These are phyloP conservation scores for Krasilnikovozyma curviuscula DNA, from an alignment of 768 basidiomycete genomes.

Conservation along the genomic window DNA sequence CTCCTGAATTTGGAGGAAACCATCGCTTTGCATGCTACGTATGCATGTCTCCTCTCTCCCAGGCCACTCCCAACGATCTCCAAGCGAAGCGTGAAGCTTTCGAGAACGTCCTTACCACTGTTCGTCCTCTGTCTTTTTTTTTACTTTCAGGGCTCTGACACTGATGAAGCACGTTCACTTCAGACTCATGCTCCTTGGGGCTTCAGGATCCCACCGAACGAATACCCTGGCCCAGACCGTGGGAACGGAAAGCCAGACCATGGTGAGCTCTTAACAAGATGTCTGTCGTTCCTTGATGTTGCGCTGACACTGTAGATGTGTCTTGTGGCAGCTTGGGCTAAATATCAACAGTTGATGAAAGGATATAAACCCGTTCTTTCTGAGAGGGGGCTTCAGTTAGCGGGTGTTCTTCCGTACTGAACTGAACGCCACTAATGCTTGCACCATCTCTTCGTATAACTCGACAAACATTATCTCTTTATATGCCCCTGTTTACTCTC, in stretches of 20 bases:
- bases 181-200: constrained; percentile 6
- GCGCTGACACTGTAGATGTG: no score
- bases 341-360: background rate
- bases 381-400: constrained; percentile 1
- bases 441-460: no score
- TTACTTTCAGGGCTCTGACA: no score
- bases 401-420: no score
- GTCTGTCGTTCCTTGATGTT: no score
- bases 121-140: background rate
- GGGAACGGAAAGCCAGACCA: background rate
- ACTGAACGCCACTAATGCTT: no score
- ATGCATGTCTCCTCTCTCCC: constrained; percentile 6
- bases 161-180: background rate
- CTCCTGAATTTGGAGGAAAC: constrained; percentile 12
- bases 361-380: background rate
- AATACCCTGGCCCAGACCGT: background rate
- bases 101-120: background rate
- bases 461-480: no score
- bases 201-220: constrained; percentile 1
- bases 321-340: no score
- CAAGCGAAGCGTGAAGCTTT: background rate
- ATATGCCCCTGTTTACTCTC: no score
- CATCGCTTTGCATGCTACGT: constrained; percentile 15
- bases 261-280: background rate
- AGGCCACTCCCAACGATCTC: background rate